Percentiles rank a stretch among this genome's conserved stretches.
Conservation (phyloP, 2,329 filamentous ascomycete genomes). For the Claviceps sorghi region DNA sequence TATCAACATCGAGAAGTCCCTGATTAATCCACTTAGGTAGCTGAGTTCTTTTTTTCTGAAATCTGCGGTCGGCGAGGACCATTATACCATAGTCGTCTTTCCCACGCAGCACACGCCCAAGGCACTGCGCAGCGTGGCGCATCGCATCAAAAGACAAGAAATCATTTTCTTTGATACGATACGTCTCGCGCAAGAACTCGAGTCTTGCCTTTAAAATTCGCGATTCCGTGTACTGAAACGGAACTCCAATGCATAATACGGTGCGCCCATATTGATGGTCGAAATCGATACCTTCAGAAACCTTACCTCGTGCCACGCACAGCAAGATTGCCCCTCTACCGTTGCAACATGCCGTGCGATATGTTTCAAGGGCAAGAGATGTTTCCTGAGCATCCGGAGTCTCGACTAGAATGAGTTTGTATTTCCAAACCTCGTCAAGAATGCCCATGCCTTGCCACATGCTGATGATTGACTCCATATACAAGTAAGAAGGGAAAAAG, state of each 20-base stretch:
- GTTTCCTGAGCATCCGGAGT: slow-evolving; percentile 97
- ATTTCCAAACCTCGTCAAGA: slow-evolving; percentile 95
- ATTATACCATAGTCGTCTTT: slow-evolving; percentile 99
- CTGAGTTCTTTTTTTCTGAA: slow-evolving; percentile 80
- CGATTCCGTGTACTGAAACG: slow-evolving; percentile 97
- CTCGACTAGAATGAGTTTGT: slow-evolving; percentile 95
- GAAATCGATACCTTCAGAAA: slow-evolving; percentile 96
- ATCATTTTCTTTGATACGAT: slow-evolving; percentile 91
- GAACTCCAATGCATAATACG: slow-evolving; percentile 90
- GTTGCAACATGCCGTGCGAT: slow-evolving; percentile 94
- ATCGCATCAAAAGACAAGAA: slow-evolving; percentile 98
- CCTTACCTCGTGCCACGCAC: slow-evolving; percentile 92
- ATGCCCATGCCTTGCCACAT: slow-evolving; percentile 99
- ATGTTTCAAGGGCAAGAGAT: slow-evolving; percentile 86
- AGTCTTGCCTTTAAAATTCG: slow-evolving; percentile 89
- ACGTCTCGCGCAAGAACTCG: slow-evolving; percentile 93
- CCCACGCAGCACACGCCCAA: slow-evolving; percentile 83
- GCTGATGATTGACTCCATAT: slow-evolving; percentile 98
- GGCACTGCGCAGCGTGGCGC: slow-evolving; percentile 94
- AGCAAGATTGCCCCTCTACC: slow-evolving; percentile 84
- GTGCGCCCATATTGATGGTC: slow-evolving; percentile 96
- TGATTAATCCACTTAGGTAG: slow-evolving; percentile 95
- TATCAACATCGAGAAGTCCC: slow-evolving; percentile 69
- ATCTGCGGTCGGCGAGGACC: slow-evolving; percentile 88
- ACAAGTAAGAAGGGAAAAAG: slow-evolving; percentile 96